These are phyloP conservation scores for Yamadazyma blattariae DNA, from an alignment of 1,139 yeast species.

Conservation along the genomic window DNA sequence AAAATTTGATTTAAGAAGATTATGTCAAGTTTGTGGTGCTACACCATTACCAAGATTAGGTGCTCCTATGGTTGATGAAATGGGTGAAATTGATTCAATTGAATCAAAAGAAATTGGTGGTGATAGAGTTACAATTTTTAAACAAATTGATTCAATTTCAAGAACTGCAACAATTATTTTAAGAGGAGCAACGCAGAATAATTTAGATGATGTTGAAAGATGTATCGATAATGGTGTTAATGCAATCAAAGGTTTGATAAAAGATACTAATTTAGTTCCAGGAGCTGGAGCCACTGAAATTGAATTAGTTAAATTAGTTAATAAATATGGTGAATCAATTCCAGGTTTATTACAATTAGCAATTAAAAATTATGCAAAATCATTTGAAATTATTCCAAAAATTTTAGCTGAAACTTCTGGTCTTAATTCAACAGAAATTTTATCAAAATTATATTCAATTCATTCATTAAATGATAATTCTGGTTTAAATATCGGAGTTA, in stretches of 20 bases:
- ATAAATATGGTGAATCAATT: slow-evolving; percentile 85
- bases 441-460: slow-evolving; percentile 85
- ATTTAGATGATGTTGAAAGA: slow-evolving; percentile 90
- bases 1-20: slow-evolving; percentile 89
- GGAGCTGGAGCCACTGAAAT: slow-evolving; percentile 99
- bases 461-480: slow-evolving; percentile 47
- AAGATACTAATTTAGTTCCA: slow-evolving; percentile 76
- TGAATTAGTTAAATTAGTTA: slow-evolving; percentile 76
- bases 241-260: slow-evolving; percentile 83
- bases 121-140: slow-evolving; percentile 91
- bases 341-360: slow-evolving; percentile 94
- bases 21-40: slow-evolving; percentile 96
- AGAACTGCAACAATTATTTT: slow-evolving; percentile 87
- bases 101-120: slow-evolving; percentile 96
- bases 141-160: slow-evolving; percentile 66
- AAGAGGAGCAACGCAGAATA: slow-evolving; percentile 97
- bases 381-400: slow-evolving; percentile 95
- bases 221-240: slow-evolving; percentile 97
- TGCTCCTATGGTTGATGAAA: slow-evolving; percentile 93
- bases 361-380: slow-evolving; percentile 89
- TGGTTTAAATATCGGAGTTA: slow-evolving; percentile 59
- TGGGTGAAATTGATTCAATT: slow-evolving; percentile 83
- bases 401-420: slow-evolving; percentile 95
- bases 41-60: slow-evolving; percentile 94
- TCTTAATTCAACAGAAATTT: slow-evolving; percentile 80